Base-by-base conservation (phyloP, 2,329 filamentous ascomycete species). In the Aaosphaeria pasadenensis region DNA sequence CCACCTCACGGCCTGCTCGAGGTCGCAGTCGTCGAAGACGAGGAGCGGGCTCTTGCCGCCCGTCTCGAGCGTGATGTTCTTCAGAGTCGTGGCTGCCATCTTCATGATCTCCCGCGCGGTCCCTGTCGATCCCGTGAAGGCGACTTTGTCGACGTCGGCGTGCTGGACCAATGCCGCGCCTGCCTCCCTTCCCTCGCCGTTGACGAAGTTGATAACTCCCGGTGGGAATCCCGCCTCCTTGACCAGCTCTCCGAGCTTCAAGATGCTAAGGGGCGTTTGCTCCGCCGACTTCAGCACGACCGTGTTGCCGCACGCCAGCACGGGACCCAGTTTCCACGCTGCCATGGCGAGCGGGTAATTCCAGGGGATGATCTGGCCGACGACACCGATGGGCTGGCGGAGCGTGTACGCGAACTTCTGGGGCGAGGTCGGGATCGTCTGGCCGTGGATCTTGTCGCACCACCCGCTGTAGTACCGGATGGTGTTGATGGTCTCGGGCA, bases 31-130 rank as follows among this genome's bases (percentile, higher is more conserved):
- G 9, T 77, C 76, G 54, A 83, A 84, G 5, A 84, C 73, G 2
- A 84, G 55, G 3, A 82, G 62, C 0, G 81, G 81, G 0, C 77
- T 80, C 56, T 84, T 84, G 32, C 81, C 81, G 17, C 81, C 81
- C 0, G 79, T 82, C 58, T 84, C 81, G 1, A 84, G 72, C 0
- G 80, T 84, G 50, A 84, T 81, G 55, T 83, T 83, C 69, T 84
- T 84, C 57, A 82, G 63, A 11, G 74, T 87, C 1, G 77, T 70
- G 9, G 80, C 76, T 0, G 86, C 86, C 64, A 80, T 77, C 63
- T 88, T 88, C 86, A 91, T 90, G 54, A 91, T 88, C 43, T 85
- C 78, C 47, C 82, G 81, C 5, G 84, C 88, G 0, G 87, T 91
- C 1, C 75, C 74, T 0, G 88, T 91, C 4, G 83, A 87, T 36